A percentile compares a stretch with the other conserved stretches of the same genome.
These are phyloP conservation scores for Fusarium sarcochroum DNA, from an alignment of 2,329 filamentous ascomycete genomes.

Conservation along the genomic window DNA sequence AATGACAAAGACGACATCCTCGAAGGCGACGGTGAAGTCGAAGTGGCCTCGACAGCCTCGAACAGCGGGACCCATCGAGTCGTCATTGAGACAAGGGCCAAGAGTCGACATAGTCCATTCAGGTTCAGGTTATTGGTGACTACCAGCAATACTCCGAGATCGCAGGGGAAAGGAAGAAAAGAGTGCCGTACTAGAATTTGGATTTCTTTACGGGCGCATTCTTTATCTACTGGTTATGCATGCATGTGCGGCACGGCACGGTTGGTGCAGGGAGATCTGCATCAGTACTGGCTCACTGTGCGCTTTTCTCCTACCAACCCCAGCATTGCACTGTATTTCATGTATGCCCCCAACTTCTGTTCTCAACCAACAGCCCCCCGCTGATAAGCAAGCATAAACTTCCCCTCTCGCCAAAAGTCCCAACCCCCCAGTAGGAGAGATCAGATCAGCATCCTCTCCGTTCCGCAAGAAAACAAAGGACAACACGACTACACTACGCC, in stretches of 20 bases:
- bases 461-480: not conserved
- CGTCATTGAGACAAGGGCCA: not conserved
- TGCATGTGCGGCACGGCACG: constrained; percentile 6
- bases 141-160: not conserved
- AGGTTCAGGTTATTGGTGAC: not conserved
- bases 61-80: constrained; percentile 1
- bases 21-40: not conserved
- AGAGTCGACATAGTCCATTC: not conserved
- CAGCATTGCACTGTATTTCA: not conserved
- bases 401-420: constrained; percentile 5
- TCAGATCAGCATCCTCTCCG: not conserved
- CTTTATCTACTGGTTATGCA: not conserved
- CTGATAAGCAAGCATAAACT: not conserved
- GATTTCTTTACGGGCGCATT: not conserved
- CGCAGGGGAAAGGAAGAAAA: not conserved
- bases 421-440: not conserved
- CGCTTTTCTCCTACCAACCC: not conserved
- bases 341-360: not conserved
- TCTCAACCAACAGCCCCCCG: no score
- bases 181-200: not conserved
- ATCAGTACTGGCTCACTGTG: not conserved
- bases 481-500: not conserved
- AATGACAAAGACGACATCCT: not conserved
- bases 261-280: not conserved
- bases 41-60: not conserved